A percentile compares a stretch with the other conserved stretches of the same genome.
Evolutionary conservation across 345 rosid species (phyloP).

Genomic region (Salix brachista): DNA sequence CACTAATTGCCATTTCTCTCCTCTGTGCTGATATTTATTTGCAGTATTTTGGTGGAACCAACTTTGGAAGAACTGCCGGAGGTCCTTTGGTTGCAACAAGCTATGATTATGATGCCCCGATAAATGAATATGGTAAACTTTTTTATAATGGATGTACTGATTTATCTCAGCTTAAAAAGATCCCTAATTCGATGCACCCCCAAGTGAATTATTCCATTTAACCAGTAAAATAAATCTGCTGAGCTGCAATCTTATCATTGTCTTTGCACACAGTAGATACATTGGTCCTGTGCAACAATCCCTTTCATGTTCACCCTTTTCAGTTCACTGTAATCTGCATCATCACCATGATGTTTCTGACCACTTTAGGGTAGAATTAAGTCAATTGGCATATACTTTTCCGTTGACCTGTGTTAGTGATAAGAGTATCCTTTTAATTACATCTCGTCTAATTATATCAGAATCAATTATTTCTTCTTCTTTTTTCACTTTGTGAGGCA

Average conservation of each 20-base stretch:
- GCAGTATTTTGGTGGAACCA: constrained; percentile 73
- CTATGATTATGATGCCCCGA: constrained; percentile 70
- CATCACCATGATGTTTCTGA: too few relatives aligned
- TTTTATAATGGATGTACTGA: background rate
- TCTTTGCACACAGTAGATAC: background rate
- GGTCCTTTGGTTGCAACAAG: constrained; percentile 65
- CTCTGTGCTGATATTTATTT: constrained; percentile 9
- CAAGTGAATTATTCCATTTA: background rate
- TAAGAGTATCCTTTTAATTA: background rate
- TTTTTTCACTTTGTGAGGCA: background rate
- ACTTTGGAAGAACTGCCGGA: constrained; percentile 64
- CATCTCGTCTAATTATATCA: background rate
- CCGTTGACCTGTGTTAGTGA: background rate
- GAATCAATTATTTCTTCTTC: background rate
- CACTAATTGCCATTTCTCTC: background rate
- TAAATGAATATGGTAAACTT: constrained; percentile 59
- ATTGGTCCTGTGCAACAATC: background rate
- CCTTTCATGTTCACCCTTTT: background rate
- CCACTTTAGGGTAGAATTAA: too few relatives aligned
- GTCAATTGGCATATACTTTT: background rate
- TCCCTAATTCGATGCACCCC: background rate
- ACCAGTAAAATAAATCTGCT: background rate
- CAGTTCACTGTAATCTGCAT: background rate
- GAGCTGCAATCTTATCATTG: constrained; percentile 2
- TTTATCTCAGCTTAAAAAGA: background rate